Evolutionary conservation across 2,329 filamentous ascomycete genomes (phyloP).

Genomic region (Dothideomycetes sp.): DNA sequence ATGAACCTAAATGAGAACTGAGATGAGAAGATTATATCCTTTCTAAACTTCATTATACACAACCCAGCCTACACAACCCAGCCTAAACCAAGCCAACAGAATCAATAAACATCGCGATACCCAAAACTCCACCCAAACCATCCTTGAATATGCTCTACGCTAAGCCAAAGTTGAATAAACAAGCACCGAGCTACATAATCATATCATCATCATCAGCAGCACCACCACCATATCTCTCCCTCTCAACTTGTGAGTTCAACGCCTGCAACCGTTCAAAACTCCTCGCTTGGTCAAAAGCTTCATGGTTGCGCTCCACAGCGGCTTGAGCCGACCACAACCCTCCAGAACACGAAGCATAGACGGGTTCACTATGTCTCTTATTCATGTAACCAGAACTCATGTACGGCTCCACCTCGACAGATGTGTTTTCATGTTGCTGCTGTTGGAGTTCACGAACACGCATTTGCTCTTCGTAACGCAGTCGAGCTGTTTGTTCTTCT

Average conservation of each 20-base stretch:
- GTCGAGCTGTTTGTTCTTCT: constrained; percentile 46
- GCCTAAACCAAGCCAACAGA: no score
- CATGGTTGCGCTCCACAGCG: constrained; percentile 22
- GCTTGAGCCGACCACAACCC: constrained; percentile 9
- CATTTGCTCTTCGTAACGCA: constrained; percentile 49
- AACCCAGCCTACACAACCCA: no score
- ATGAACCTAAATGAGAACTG: no score
- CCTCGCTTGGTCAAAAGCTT: constrained; percentile 47
- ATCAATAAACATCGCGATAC: no score
- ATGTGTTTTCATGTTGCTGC: background rate
- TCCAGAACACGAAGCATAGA: constrained; percentile 10
- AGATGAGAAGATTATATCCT: no score
- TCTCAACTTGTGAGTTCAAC: constrained; percentile 24
- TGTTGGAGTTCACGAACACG: background rate
- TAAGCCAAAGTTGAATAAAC: no score
- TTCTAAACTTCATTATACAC: no score
- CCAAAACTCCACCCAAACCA: no score
- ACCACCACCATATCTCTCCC: background rate
- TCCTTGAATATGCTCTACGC: no score
- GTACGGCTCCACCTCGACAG: constrained; percentile 8
- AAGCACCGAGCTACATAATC: no score
- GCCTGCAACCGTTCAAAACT: constrained; percentile 44
- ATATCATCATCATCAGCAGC: background rate
- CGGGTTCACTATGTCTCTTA: constrained; percentile 7
- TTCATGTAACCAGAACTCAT: constrained; percentile 1